Conservation (phyloP, 1,139 yeast genomes). For the Wickerhamomyces sp. region DNA sequence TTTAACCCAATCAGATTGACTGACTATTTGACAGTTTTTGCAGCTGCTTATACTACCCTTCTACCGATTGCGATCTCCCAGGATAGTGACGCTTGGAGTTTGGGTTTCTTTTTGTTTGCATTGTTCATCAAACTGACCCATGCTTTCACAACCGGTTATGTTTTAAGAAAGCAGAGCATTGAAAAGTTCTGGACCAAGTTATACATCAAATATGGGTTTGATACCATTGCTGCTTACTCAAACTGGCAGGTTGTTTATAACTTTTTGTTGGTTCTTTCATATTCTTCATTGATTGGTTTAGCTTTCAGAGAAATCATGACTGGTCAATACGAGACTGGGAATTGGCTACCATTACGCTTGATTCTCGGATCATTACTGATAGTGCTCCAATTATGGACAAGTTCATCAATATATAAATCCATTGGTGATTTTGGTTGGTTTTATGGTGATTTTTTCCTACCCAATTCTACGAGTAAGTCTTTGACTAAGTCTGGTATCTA, state of each 20-base stretch:
- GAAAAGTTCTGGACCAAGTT: slow-evolving; percentile 62
- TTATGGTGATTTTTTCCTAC: slow-evolving; percentile 81
- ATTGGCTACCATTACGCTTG: slow-evolving; percentile 51
- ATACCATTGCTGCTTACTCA: slow-evolving; percentile 63
- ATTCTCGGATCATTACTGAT: slow-evolving; percentile 53
- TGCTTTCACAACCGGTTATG: slow-evolving; percentile 45
- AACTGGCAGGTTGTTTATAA: slow-evolving; percentile 78
- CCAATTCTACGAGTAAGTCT: slow-evolving; percentile 38
- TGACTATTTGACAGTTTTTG: slow-evolving; percentile 53
- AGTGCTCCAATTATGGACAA: slow-evolving; percentile 66
- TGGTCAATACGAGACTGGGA: slow-evolving; percentile 28
- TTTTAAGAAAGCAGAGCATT: slow-evolving; percentile 58
- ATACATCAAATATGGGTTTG: slow-evolving; percentile 62
- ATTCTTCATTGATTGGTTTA: slow-evolving; percentile 32
- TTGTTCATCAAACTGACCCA: slow-evolving; percentile 49
- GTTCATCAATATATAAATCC: slow-evolving; percentile 63
- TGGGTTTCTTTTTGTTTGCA: slow-evolving; percentile 42
- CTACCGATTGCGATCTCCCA: slow-evolving; percentile 43
- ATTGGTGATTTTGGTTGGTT: slow-evolving; percentile 89
- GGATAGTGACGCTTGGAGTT: slow-evolving; percentile 24
- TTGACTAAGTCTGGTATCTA: slow-evolving; percentile 81
- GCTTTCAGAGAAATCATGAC: slow-evolving; percentile 32
- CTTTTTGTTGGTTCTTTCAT: slow-evolving; percentile 37
- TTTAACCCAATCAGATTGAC: slow-evolving; percentile 63
- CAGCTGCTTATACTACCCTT: slow-evolving; percentile 39